Base-by-base conservation (phyloP, 805 yeast genomes). In the Saccharomycodes ludwigii region DNA sequence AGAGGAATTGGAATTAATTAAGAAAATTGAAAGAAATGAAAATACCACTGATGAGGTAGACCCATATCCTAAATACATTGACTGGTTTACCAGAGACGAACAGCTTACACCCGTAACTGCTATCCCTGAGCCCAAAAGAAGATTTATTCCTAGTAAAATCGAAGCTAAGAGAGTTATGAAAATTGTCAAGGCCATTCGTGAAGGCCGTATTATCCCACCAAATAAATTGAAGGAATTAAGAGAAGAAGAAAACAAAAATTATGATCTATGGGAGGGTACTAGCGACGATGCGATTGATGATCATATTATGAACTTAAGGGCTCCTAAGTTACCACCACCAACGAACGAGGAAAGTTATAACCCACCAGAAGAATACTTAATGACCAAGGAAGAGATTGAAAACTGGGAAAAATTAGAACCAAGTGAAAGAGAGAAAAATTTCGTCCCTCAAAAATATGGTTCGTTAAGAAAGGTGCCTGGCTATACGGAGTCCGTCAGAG, bases 151-250 rank as follows among this genome's bases (percentile, higher is more conserved):
- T 16, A 88, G 97, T 9, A 85, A 85, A 54, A 88, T 85, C 54
- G 99, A 91, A 64, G 96, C 96, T 21, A 83, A 84, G 62, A 69
- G 93, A 55, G 76, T 91, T 30, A 86, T 88, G 96, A 91, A 91
- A 65, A 76, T 91, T 39, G 99, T 91, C 18, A 71, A 74, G 42
- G 98, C 98, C 24, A 91, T 91, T 39, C 75, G 98, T 59, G 95
- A 88, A 49, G 99, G 99, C 20, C 71, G 93, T 53, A 83, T 91
- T 40, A 66, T 85, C 31, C 84, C 93, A 18, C 82, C 88, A 35
- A 66, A 66, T 42, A 62, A 65, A 32, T 48, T 68, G 42, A 71
- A 61, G 21, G 68, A 71, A 46, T 60, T 66, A 32, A 60, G 65
- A 44, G 63, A 61, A 27, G 68, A 67, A 40, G 75, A 67, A 37